Percentiles rank a stretch among this genome's conserved stretches.
Evolutionary conservation across 225 moss, liverwort and hornwort genomes (phyloP).

Genomic region (Marchantia polymorpha): DNA sequence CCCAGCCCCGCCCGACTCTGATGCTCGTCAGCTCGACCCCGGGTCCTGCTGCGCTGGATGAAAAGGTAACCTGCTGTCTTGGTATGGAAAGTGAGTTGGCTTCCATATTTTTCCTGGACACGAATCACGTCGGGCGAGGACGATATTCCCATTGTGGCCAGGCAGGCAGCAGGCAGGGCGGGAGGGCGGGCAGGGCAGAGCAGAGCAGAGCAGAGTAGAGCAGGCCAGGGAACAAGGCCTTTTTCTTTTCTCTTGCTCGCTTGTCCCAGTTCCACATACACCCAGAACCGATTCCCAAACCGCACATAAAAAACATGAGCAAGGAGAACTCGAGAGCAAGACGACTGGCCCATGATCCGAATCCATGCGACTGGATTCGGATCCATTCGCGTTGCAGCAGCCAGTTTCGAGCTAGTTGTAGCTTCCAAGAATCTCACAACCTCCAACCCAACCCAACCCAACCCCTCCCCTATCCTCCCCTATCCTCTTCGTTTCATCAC

Average conservation of each 20-base stretch:
- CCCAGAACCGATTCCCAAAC: neutral
- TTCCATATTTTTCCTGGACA: neutral
- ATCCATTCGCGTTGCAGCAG: neutral
- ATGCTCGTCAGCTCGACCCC: too few relatives aligned
- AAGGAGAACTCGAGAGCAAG: neutral
- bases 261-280: neutral
- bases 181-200: too few relatives aligned
- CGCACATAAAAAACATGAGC: neutral
- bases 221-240: too few relatives aligned
- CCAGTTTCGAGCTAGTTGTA: neutral
- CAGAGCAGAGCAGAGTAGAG: too few relatives aligned
- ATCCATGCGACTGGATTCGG: too few relatives aligned
- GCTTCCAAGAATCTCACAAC: neutral
- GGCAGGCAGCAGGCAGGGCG: neutral
- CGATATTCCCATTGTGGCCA: neutral
- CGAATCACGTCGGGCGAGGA: neutral
- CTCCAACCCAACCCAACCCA: neutral
- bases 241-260: neutral
- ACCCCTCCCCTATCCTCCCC: too few relatives aligned
- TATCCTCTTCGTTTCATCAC: neutral
- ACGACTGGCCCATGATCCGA: neutral
- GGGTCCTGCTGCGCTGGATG: neutral
- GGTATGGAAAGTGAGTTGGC: constrained; percentile 9
- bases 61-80: neutral
- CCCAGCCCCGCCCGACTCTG: neutral